These are phyloP conservation scores for Coleophoma cylindrospora DNA, from an alignment of 2,329 filamentous ascomycete species.

Conservation along the genomic window DNA sequence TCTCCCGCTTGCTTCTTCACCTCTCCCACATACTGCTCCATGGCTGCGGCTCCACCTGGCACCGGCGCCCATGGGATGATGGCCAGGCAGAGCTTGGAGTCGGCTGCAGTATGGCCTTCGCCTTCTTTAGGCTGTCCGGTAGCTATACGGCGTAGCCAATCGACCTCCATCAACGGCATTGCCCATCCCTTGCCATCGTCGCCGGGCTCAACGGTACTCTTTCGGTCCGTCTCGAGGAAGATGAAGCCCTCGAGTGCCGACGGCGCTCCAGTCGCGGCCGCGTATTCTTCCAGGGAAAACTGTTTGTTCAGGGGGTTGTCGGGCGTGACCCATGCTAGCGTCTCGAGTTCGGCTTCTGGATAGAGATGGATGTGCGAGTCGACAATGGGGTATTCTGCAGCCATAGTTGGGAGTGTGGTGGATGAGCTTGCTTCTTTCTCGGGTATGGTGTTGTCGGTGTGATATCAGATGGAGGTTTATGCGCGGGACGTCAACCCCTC, in stretches of 20 bases:
- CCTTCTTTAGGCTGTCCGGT: slow-evolving; percentile 50
- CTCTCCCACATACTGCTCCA: slow-evolving; percentile 60
- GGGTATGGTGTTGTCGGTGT: too few relatives aligned
- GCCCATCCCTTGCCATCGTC: slow-evolving; percentile 54
- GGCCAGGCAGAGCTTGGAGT: slow-evolving; percentile 56
- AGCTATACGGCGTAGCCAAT: slow-evolving; percentile 61
- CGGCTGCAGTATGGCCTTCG: slow-evolving; percentile 50
- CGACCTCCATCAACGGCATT: slow-evolving; percentile 66
- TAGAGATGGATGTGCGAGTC: slow-evolving; percentile 93
- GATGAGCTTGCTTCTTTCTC: background rate
- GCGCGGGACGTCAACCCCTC: too few relatives aligned
- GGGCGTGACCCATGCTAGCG: slow-evolving; percentile 64
- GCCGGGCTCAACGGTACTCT: slow-evolving; percentile 48
- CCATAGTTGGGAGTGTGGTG: background rate
- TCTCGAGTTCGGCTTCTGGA: slow-evolving; percentile 59
- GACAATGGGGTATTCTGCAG: slow-evolving; percentile 51
- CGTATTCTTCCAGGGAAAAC: slow-evolving; percentile 24
- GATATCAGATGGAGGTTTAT: too few relatives aligned
- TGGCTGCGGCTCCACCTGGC: slow-evolving; percentile 51
- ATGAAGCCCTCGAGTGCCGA: slow-evolving; percentile 63
- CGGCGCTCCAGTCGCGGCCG: slow-evolving; percentile 18
- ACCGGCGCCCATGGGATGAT: slow-evolving; percentile 86
- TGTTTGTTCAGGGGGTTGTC: slow-evolving; percentile 43
- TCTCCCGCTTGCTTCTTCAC: slow-evolving; percentile 58
- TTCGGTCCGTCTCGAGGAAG: slow-evolving; percentile 78